Evolutionary conservation across 164 flowering plant species (phyloP).

Genomic region (Berberis vulgaris): DNA sequence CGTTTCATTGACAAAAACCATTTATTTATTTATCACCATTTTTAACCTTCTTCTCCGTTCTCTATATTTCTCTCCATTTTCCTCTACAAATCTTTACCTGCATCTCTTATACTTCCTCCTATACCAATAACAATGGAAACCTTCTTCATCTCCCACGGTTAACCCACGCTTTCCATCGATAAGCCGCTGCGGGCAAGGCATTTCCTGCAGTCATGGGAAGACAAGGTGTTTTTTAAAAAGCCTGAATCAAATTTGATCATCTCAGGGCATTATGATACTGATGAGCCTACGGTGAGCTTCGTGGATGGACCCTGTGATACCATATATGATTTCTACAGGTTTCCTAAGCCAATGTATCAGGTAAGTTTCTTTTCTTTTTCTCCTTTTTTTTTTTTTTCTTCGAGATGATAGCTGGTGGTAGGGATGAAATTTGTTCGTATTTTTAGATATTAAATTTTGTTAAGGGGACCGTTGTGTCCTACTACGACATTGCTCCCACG

Average conservation of each 20-base stretch:
- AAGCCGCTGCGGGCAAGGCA: background rate
- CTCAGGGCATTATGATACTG: constrained; percentile 84
- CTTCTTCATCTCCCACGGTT: background rate
- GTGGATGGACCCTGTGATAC: constrained; percentile 29
- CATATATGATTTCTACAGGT: constrained; percentile 71
- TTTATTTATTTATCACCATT: too few species aligned
- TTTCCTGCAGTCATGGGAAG: background rate
- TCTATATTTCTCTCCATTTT: background rate
- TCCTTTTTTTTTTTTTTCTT: too few species aligned
- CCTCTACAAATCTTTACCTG: background rate
- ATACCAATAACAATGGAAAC: background rate
- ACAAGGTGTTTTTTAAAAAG: constrained; percentile 3
- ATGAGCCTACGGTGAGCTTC: constrained; percentile 48
- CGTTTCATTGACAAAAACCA: too few species aligned
- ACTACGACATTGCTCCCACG: too few species aligned
- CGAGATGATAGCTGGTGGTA: too few species aligned
- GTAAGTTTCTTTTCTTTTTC: too few species aligned
- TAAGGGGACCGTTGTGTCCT: too few species aligned
- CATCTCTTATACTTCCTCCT: background rate
- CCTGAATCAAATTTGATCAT: constrained; percentile 61
- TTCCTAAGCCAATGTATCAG: constrained; percentile 50
- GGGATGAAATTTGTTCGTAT: too few species aligned
- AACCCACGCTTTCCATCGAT: background rate
- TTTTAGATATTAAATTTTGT: too few species aligned
- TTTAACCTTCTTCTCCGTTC: too few species aligned